These are phyloP conservation scores for Gremmenia infestans DNA, from an alignment of 2,329 filamentous ascomycete genomes.

Conservation along the genomic window DNA sequence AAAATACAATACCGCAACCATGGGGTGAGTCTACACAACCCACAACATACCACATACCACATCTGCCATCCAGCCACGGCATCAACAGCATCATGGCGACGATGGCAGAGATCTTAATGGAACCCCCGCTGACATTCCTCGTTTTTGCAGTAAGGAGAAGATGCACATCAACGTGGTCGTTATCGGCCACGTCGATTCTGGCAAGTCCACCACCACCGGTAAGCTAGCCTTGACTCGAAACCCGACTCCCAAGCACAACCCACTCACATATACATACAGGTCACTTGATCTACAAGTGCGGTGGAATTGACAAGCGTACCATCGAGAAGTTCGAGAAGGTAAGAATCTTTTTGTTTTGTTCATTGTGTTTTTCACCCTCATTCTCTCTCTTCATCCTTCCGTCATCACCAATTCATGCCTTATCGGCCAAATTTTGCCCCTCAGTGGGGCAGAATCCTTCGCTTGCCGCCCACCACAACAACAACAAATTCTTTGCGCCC, in stretches of 20 bases:
- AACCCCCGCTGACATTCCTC: constrained; percentile 22
- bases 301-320: constrained; percentile 99
- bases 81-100: constrained; percentile 17
- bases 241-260: constrained; percentile 6
- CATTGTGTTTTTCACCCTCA: constrained; percentile 3
- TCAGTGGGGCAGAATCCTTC: constrained; percentile 29
- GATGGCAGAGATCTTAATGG: constrained; percentile 13
- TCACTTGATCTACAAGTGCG: constrained; percentile 99
- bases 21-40: constrained; percentile 28
- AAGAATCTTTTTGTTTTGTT: constrained; percentile 33
- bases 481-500: background rate
- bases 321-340: constrained; percentile 99
- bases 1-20: constrained; percentile 29
- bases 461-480: constrained; percentile 14
- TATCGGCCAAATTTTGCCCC: constrained; percentile 27
- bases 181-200: constrained; percentile 99
- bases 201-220: constrained; percentile 96
- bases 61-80: constrained; percentile 5
- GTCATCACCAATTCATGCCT: constrained; percentile 11
- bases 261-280: constrained; percentile 44
- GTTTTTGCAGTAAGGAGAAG: constrained; percentile 77
- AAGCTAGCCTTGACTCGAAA: constrained; percentile 39
- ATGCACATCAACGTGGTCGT: constrained; percentile 96
- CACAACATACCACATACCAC: background rate
- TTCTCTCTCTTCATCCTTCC: constrained; percentile 8